These are phyloP conservation scores for Medicago ruthenica DNA, from an alignment of 306 rosid genomes.

Conservation along the genomic window DNA sequence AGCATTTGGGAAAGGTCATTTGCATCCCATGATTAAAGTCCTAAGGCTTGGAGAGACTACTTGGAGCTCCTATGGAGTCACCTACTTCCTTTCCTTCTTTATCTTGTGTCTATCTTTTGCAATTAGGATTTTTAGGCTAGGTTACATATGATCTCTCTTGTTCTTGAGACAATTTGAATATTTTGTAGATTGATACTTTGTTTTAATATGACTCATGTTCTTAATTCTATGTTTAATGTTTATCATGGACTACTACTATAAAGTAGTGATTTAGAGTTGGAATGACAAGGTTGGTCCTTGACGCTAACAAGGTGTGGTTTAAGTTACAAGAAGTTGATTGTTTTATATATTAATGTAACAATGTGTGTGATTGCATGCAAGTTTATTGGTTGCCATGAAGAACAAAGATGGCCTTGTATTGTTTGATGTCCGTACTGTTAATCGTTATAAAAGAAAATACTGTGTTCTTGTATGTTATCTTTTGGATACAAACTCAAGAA, in stretches of 20 bases:
- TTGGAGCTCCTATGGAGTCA: no score
- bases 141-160: not conserved
- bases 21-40: not conserved
- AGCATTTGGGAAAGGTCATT: not conserved
- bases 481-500: no score
- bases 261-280: no score
- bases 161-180: not conserved
- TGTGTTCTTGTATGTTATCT: no score
- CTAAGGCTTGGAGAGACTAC: not conserved
- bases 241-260: no score
- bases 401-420: not conserved
- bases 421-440: not conserved
- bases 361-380: not conserved
- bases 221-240: no score
- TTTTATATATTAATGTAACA: not conserved
- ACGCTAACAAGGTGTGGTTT: not conserved
- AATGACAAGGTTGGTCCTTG: no score
- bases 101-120: no score
- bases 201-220: not conserved
- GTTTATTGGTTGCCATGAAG: not conserved
- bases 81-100: no score
- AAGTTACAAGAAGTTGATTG: not conserved
- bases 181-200: not conserved
- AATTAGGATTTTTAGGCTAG: not conserved
- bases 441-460: not conserved